Base-by-base conservation (phyloP, 2,329 filamentous ascomycete genomes). In the Penicillium sp. region DNA sequence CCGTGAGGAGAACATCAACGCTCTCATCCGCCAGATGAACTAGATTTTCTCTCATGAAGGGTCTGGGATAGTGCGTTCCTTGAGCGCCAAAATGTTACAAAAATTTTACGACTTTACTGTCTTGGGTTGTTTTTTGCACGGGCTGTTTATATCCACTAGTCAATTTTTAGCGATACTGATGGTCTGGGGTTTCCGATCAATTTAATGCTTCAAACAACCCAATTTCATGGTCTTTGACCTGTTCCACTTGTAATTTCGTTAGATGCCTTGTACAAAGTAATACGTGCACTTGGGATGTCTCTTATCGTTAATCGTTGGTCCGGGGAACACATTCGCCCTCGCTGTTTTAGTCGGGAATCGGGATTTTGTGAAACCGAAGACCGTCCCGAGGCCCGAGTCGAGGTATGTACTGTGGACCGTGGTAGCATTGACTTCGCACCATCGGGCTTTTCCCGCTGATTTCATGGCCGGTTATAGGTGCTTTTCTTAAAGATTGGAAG, bases 1-100 rank as follows among this genome's bases (percentile, higher is more conserved):
- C 85, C 88, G 93, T 64, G 93, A 99, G 82, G 91, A 97, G 70
- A 86, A 91, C 80, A 96, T 97, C 84, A 97, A 97, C 78, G 81
- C 77, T 69, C 84, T 97, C 72, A 87, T 99, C 80, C 85, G 89
- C 77, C 89, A 95, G 81, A 97, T 97, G 93, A 97, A 97, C 84
- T 99, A 95, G 66, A 64, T 61, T 61, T 55, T 42, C 39, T 46
- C 35, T 46, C 29, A 27, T 47, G 46, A 49, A 29, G 42, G 41
- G 30, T 38, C 38, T 25, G 34, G 46, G 33, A 41, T 38, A 36
- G 43, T 14, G 43, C 37, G 31, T 27, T 43, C 31, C 42, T 11
- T 35, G 42, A 29, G 35, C 37, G 40, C 39, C 56, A 60, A 62
- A 59, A 47, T 51, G 45, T 55, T 52, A 30, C 43, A 50, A 49